Conservation (phyloP, 257 asterid genomes). For the Solanum dulcamara region DNA sequence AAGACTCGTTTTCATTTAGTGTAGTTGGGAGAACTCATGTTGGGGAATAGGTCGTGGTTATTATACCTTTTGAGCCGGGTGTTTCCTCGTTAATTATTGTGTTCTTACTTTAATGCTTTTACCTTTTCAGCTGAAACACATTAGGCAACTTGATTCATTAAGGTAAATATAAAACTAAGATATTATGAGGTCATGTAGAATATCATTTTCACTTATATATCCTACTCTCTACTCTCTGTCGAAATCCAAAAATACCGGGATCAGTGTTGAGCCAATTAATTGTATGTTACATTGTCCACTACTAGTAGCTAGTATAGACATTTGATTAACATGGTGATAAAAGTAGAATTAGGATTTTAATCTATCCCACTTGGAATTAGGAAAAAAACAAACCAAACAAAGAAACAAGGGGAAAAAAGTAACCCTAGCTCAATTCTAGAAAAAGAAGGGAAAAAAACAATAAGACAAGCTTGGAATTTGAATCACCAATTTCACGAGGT, state of each 20-base stretch:
- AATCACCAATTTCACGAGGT: neutral
- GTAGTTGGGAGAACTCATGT: too few species aligned
- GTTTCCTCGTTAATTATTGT: too few species aligned
- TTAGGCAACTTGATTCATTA: too few species aligned
- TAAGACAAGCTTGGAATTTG: neutral
- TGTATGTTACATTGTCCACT: neutral
- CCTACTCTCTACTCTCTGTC: neutral
- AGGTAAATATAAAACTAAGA: too few species aligned
- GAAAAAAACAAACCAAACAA: neutral
- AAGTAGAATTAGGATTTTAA: neutral
- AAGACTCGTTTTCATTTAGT: too few species aligned
- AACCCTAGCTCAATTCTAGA: neutral
- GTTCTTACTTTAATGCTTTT: too few species aligned
- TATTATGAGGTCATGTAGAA: too few species aligned
- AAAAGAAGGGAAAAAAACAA: neutral
- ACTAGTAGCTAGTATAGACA: neutral
- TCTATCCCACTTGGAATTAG: neutral
- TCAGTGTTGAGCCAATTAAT: neutral
- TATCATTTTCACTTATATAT: neutral
- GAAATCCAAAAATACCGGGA: neutral
- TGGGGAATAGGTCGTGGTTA: too few species aligned
- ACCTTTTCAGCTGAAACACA: too few species aligned
- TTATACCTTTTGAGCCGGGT: too few species aligned
- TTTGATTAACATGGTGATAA: neutral
- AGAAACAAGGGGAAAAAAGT: neutral